Percentiles rank a stretch among this genome's conserved stretches.
phyloP scores from a whole-genome alignment of 495 filamentous ascomycete genomes.

The Talaromyces ruber region DNA sequence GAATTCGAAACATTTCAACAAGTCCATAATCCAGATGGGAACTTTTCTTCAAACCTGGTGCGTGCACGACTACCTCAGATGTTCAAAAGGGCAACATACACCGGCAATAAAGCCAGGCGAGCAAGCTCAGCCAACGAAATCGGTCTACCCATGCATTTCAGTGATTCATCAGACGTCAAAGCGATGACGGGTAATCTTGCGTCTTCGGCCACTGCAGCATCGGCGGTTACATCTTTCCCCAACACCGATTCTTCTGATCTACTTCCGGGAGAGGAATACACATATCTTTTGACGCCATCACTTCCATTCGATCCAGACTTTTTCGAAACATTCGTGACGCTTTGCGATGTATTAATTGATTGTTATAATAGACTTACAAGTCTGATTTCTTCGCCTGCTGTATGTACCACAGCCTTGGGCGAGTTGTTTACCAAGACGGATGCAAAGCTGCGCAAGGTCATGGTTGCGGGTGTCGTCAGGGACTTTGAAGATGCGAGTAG shows the following conservation, averaged over 20 bases:
- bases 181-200: slow-evolving; percentile 30
- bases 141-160: slow-evolving; percentile 49
- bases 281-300: slow-evolving; percentile 79
- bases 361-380: slow-evolving; percentile 71
- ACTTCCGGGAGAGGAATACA: slow-evolving; percentile 69
- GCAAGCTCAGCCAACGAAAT: slow-evolving; percentile 63
- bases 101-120: slow-evolving; percentile 58
- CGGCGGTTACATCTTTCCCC: slow-evolving; percentile 35
- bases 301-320: slow-evolving; percentile 97
- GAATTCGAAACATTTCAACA: slow-evolving; percentile 93
- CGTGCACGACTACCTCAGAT: slow-evolving; percentile 76
- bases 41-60: slow-evolving; percentile 59
- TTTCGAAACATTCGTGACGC: slow-evolving; percentile 91
- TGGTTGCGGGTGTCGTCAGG: slow-evolving; percentile 73
- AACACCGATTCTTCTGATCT: slow-evolving; percentile 46
- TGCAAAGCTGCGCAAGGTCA: slow-evolving; percentile 70
- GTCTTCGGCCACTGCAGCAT: slow-evolving; percentile 28
- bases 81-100: slow-evolving; percentile 67
- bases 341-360: slow-evolving; percentile 94
- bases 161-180: slow-evolving; percentile 43
- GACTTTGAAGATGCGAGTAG: slow-evolving; percentile 90
- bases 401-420: slow-evolving; percentile 53
- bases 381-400: slow-evolving; percentile 57
- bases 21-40: slow-evolving; percentile 69
- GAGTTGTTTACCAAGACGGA: slow-evolving; percentile 91